phyloP scores from a whole-genome alignment of 768 basidiomycete species.

The Megacollybia marginata region DNA sequence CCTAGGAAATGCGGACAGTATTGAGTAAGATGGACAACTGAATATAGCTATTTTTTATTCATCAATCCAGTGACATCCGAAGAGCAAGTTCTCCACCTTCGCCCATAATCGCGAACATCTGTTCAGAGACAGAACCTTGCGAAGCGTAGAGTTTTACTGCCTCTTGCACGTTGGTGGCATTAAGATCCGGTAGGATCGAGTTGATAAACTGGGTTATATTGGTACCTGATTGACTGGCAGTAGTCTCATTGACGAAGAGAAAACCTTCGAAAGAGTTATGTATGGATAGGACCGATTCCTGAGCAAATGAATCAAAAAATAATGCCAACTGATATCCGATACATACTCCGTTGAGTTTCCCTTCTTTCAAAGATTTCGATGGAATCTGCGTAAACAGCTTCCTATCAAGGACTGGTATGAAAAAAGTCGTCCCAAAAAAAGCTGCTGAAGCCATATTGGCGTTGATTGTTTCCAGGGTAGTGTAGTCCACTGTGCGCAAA shows the following conservation, averaged over 20 bases:
- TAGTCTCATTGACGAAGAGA: conserved; percentile 11
- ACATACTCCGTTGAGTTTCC: conserved; percentile 24
- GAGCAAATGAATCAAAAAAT: not conserved
- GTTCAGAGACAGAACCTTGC: not conserved
- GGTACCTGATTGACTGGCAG: not conserved
- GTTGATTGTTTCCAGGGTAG: conserved; percentile 2
- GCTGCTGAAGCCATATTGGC: conserved; percentile 20
- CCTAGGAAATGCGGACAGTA: not conserved
- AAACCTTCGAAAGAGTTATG: conserved; percentile 18
- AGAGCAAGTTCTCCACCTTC: not conserved
- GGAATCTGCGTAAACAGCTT: conserved; percentile 24
- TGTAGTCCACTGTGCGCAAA: not conserved
- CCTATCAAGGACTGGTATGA: conserved; percentile 25
- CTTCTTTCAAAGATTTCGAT: conserved; percentile 16
- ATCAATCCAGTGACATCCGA: no score
- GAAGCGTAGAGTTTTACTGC: not conserved
- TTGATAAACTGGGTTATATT: not conserved
- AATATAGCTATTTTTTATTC: not conserved
- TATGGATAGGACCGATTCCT: conserved; percentile 13
- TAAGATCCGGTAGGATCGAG: not conserved
- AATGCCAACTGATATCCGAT: not conserved
- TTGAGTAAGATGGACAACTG: not conserved
- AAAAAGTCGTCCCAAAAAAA: conserved; percentile 17
- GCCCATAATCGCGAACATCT: not conserved
- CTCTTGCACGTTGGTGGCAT: not conserved